Evolutionary conservation across 2,329 filamentous ascomycete species (phyloP).

Genomic region (Xylaria multiplex): DNA sequence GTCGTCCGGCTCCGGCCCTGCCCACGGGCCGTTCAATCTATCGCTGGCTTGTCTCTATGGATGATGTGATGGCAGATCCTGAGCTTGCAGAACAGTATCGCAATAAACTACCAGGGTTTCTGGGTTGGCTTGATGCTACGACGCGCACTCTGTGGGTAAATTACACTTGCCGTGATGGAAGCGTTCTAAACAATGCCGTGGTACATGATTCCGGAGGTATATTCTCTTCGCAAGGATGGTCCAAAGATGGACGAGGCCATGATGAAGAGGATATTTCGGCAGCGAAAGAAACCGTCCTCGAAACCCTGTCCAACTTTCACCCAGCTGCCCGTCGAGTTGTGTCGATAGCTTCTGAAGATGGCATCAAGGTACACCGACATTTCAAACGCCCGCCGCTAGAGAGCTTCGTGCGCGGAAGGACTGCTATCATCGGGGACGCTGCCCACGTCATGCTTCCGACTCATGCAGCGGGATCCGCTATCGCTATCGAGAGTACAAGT

Average conservation of each 20-base stretch:
- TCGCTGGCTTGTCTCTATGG: constrained; percentile 38
- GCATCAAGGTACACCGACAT: constrained; percentile 35
- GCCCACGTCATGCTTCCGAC: constrained; percentile 40
- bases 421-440: constrained; percentile 35
- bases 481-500: constrained; percentile 37
- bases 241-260: not conserved
- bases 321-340: constrained; percentile 29
- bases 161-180: constrained; percentile 35
- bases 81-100: constrained; percentile 30
- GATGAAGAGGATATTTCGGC: constrained; percentile 18
- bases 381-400: constrained; percentile 34
- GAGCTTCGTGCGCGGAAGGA: constrained; percentile 37
- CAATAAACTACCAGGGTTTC: constrained; percentile 31
- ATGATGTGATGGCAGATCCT: constrained; percentile 27
- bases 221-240: not conserved
- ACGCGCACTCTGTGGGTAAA: constrained; percentile 33
- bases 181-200: constrained; percentile 35
- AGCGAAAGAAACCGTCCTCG: constrained; percentile 24
- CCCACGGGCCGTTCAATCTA: constrained; percentile 39
- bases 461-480: constrained; percentile 33
- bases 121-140: constrained; percentile 27
- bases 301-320: constrained; percentile 34
- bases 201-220: constrained; percentile 29
- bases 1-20: constrained; percentile 16
- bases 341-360: constrained; percentile 36